Base-by-base conservation (phyloP, 257 asterid species). In the Plantago ovata region DNA sequence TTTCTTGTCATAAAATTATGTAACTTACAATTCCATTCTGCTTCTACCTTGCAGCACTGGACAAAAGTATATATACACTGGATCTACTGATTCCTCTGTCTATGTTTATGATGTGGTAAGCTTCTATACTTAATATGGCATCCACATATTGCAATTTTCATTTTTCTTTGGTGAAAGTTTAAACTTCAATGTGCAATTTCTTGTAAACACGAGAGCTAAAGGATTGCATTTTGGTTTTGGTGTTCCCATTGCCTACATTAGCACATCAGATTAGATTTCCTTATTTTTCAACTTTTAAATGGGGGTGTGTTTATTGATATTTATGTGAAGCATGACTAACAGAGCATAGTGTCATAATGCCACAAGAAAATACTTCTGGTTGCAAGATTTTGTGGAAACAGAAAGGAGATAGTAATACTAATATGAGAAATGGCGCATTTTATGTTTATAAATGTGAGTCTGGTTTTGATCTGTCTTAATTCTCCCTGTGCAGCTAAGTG, bases 11-110 rank as follows among this genome's bases (percentile, higher is more conserved):
- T 18, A 9, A 14, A 38, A 8, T 12, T 41, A 21, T 23, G 20
- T 14, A 28, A 43, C 18, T 58, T 41, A 10, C 9, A 11, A 13
- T 12, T 33, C 15, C 44, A 18, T 38, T 33, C 20, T 38, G 41
- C 58, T 20, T 68, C 50, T 14, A 59, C 75, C 57, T 70, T 79
- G 67, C 95, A 91, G 97, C 86, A 92, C 97, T 0, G 98, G 91
- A 41, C 95, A 88, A 63, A 88, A 74, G 84, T 92, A 83, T 62
- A 82, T 92, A 60, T 92, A 88, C 76, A 82, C 97, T 6, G 98
- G 98, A 67, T 92, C 95, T 14, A 65, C 95, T 3, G 98, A 92
- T 78, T 64, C 82, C 40, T 74, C 70, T 12, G 84, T 88, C 16
- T 81, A 82, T 56, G 60, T 92, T 36, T 92, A 92, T 60, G 98